phyloP scores from a whole-genome alignment of 768 basidiomycete species.

The Pleurotus pulmonarius region DNA sequence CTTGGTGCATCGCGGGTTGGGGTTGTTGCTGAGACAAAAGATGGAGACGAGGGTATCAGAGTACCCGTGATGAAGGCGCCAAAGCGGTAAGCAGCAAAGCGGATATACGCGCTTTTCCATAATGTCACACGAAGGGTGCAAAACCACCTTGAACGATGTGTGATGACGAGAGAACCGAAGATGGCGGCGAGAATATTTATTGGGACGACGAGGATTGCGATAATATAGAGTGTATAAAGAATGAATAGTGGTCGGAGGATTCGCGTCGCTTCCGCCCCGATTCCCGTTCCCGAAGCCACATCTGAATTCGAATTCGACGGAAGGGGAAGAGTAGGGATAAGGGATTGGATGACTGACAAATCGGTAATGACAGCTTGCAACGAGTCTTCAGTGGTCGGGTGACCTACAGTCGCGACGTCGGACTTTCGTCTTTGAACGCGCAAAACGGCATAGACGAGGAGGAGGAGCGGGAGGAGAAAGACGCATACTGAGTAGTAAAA shows the following conservation, averaged over 20 bases:
- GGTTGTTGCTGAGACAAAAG: conserved; percentile 27
- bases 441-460: conserved; percentile 25
- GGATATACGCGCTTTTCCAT: conserved; percentile 63
- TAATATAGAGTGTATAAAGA: conserved; percentile 62
- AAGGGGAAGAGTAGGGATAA: conserved; percentile 40
- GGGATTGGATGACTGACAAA: conserved; percentile 58
- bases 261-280: too few species aligned
- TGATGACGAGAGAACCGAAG: conserved; percentile 53
- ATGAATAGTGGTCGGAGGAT: conserved; percentile 50
- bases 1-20: conserved; percentile 13
- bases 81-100: conserved; percentile 54
- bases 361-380: conserved; percentile 58
- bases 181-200: conserved; percentile 59
- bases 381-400: conserved; percentile 41
- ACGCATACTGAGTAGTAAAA: conserved; percentile 47
- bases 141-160: conserved; percentile 69
- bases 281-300: too few species aligned
- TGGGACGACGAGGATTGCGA: conserved; percentile 60
- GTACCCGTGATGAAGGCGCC: conserved; percentile 50
- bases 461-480: conserved; percentile 53
- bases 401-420: neutral
- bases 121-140: conserved; percentile 49
- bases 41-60: conserved; percentile 31
- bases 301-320: conserved; percentile 24
- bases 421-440: conserved; percentile 18